Evolutionary conservation across 306 rosid genomes (phyloP), one percentile per base, ranked within the genome.

Genomic region (Notholithocarpus densiflorus): DNA sequence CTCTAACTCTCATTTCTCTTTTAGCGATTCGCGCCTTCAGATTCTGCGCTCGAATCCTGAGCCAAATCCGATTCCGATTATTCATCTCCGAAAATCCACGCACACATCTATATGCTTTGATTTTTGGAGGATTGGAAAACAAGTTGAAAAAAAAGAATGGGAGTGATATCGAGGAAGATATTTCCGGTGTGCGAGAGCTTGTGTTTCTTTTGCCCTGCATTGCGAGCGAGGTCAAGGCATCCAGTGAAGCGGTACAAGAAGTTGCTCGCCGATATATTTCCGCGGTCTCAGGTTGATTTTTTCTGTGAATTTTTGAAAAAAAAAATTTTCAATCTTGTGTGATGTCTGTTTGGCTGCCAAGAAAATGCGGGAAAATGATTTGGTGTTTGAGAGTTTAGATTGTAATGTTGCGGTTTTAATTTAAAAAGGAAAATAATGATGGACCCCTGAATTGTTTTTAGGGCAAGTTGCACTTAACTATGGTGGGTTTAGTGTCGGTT

Each of bases 181-280:
- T 87, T 88, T 85, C 97, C 98, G 1, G 89, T 88, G 21, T 93
- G 98, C 77, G 98, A 91, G 4, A 91, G 92, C 61, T 82, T 91
- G 48, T 93, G 97, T 54, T 93, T 87, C 78, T 91, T 91, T 79
- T 93, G 98, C 54, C 98, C 98, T 45, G 87, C 89, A 21, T 79
- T 93, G 84, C 85, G 92, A 0, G 91, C 91, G 48, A 84, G 98
- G 76, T 93, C 98, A 1, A 79, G 98, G 37, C 97, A 91, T 79
- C 98, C 98, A 0, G 89, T 93, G 32, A 91, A 93, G 77, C 97
- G 97, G 69, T 91, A 91, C 83, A 93, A 93, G 84, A 84, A 91
- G 64, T 69, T 91, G 74, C 92, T 93, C 2, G 88, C 97, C 7
- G 97, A 93, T 80, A 93, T 88, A 52, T 91, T 91, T 72, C 98